phyloP scores from a whole-genome alignment of 208 protist species.

The Leishmania braziliensis region DNA sequence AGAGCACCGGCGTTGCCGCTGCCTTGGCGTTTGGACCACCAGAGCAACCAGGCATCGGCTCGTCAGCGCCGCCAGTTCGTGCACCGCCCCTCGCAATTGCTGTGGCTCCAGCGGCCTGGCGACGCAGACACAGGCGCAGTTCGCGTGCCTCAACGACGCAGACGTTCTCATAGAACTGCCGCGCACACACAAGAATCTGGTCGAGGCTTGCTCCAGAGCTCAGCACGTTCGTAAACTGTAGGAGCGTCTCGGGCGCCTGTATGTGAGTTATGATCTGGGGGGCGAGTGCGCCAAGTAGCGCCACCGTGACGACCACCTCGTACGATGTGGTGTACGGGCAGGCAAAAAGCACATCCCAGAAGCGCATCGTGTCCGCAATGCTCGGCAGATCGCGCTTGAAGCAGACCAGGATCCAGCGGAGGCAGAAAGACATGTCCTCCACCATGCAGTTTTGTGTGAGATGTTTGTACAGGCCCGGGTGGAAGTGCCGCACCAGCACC shows the following conservation, averaged over 20 bases:
- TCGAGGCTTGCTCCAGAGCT: constrained; percentile 41
- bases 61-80: neutral
- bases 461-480: constrained; percentile 62
- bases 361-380: constrained; percentile 61
- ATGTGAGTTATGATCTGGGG: constrained; percentile 56
- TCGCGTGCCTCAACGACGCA: constrained; percentile 30
- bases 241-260: constrained; percentile 54
- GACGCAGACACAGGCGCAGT: constrained; percentile 25
- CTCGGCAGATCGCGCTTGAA: constrained; percentile 86
- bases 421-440: constrained; percentile 86
- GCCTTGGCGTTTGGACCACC: neutral
- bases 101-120: neutral
- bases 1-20: neutral
- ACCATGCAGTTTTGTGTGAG: constrained; percentile 44
- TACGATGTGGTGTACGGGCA: constrained; percentile 67
- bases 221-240: constrained; percentile 70
- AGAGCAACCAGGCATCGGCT: neutral
- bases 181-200: constrained; percentile 54
- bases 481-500: constrained; percentile 58
- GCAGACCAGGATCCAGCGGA: constrained; percentile 84
- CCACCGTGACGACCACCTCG: constrained; percentile 73
- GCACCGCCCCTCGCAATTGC: neutral
- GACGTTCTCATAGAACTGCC: constrained; percentile 71
- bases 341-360: constrained; percentile 88
- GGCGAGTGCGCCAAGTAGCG: constrained; percentile 50